Conservation (phyloP, 2,329 filamentous ascomycete species). For the Geosmithia putterillii region DNA sequence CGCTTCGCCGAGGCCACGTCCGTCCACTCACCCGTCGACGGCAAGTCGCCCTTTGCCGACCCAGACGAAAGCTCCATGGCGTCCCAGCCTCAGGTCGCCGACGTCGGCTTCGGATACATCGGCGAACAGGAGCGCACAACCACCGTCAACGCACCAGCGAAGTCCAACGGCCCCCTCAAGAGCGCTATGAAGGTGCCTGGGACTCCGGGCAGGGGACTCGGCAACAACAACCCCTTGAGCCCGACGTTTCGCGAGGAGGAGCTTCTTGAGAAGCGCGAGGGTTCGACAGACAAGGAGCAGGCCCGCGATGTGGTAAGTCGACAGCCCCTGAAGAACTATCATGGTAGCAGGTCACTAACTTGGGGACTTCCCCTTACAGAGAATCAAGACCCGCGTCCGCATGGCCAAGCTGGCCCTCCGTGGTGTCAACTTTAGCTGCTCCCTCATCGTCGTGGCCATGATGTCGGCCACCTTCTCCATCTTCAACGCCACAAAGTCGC, state of each 20-base stretch:
- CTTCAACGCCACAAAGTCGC: conserved; percentile 73
- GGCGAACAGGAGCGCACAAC: conserved; percentile 32
- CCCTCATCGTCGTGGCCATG: conserved; percentile 86
- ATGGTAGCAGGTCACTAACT: not conserved
- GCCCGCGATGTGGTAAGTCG: conserved; percentile 71
- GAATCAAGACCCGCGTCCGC: conserved; percentile 82
- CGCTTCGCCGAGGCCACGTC: conserved; percentile 74
- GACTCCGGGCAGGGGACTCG: conserved; percentile 57
- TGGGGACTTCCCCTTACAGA: conserved; percentile 40
- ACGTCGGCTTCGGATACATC: conserved; percentile 91
- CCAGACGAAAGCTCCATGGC: conserved; percentile 38
- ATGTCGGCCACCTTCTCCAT: conserved; percentile 78
- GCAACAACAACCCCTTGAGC: conserved; percentile 59
- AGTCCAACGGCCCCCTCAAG: conserved; percentile 71
- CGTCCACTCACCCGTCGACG: conserved; percentile 64
- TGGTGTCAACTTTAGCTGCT: conserved; percentile 93
- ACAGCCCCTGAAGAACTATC: too few species aligned
- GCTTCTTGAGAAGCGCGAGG: conserved; percentile 73
- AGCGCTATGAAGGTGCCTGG: conserved; percentile 83
- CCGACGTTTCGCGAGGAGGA: conserved; percentile 86
- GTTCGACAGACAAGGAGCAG: conserved; percentile 73
- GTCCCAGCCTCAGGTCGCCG: conserved; percentile 60
- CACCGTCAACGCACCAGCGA: conserved; percentile 48
- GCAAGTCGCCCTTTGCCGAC: conserved; percentile 45
- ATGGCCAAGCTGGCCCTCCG: conserved; percentile 93